Evolutionary conservation across 1,284 basidiomycete species (phyloP).

Genomic region (Apiotrichum mycotoxinovorans): DNA sequence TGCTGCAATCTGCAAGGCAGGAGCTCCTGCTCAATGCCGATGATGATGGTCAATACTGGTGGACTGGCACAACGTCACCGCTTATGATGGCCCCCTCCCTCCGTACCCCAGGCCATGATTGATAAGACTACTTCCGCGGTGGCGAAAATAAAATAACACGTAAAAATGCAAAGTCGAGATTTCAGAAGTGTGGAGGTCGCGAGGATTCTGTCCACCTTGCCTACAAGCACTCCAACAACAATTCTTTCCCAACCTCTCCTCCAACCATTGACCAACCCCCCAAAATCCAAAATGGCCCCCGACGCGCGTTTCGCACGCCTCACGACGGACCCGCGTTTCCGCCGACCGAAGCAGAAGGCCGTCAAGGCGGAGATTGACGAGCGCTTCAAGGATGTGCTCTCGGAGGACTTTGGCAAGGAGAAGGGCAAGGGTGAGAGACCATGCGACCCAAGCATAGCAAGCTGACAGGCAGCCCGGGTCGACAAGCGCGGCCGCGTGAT

Average conservation of each 20-base stretch:
- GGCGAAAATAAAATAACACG: slow-evolving; percentile 6
- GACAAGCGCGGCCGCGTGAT: slow-evolving; percentile 89
- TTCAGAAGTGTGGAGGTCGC: neutral
- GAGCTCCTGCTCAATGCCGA: neutral
- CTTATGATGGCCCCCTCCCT: neutral
- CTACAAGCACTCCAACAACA: too few relatives aligned
- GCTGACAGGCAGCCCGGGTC: slow-evolving; percentile 57
- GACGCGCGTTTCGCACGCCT: slow-evolving; percentile 84
- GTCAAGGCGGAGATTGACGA: slow-evolving; percentile 87
- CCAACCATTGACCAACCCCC: too few relatives aligned
- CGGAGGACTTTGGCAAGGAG: slow-evolving; percentile 47
- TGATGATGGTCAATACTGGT: neutral
- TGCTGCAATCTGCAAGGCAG: neutral
- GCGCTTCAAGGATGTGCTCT: slow-evolving; percentile 83
- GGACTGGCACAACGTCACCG: slow-evolving; percentile 11
- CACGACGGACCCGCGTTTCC: slow-evolving; percentile 88
- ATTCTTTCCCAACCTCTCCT: too few relatives aligned
- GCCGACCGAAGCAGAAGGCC: slow-evolving; percentile 72
- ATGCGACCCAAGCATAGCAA: neutral
- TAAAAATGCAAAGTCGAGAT: neutral
- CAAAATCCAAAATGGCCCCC: slow-evolving; percentile 5
- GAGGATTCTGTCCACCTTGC: too few relatives aligned
- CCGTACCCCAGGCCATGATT: slow-evolving; percentile 6
- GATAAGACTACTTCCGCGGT: slow-evolving; percentile 2
- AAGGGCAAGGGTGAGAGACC: slow-evolving; percentile 33